These are phyloP conservation scores for Paracoccidioides lutzii DNA, from an alignment of 2,329 filamentous ascomycete genomes.

Conservation along the genomic window DNA sequence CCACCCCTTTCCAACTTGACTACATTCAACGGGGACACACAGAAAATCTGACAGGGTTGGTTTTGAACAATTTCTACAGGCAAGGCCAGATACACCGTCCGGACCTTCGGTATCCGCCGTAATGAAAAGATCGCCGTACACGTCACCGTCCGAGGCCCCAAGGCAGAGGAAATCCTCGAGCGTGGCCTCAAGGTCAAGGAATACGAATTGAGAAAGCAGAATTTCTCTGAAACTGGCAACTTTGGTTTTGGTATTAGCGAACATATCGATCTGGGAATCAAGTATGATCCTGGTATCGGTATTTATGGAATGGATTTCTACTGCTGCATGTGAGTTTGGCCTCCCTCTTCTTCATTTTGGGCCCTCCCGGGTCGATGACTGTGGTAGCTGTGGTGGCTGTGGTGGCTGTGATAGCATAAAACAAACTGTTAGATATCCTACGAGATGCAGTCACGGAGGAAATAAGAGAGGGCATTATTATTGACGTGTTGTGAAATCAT, in stretches of 20 bases:
- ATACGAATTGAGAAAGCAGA: conserved; percentile 98
- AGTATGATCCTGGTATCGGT: conserved; percentile 96
- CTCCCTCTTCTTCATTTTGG: not conserved
- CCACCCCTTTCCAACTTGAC: too few relatives aligned
- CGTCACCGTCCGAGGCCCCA: conserved; percentile 98
- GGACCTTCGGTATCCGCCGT: conserved; percentile 99
- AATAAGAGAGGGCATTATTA: not conserved
- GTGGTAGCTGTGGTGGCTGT: too few relatives aligned
- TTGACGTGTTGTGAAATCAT: conserved; percentile 17
- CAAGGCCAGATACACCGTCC: conserved; percentile 99
- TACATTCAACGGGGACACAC: not conserved
- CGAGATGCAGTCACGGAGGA: not conserved
- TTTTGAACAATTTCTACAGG: conserved; percentile 38
- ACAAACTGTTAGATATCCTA: too few relatives aligned
- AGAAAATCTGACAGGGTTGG: conserved; percentile 9
- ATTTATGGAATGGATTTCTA: conserved; percentile 99
- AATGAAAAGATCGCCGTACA: conserved; percentile 99
- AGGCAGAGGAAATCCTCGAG: conserved; percentile 99
- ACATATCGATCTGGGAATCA: conserved; percentile 99
- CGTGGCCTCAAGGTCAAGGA: conserved; percentile 99
- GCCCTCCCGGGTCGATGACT: too few relatives aligned
- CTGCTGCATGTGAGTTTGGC: conserved; percentile 75
- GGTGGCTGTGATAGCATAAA: too few relatives aligned
- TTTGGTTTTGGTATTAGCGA: conserved; percentile 99
- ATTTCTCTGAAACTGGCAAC: conserved; percentile 99